Base-by-base conservation (phyloP, 352 stramenopile species). In the Phytophthora sp. region DNA sequence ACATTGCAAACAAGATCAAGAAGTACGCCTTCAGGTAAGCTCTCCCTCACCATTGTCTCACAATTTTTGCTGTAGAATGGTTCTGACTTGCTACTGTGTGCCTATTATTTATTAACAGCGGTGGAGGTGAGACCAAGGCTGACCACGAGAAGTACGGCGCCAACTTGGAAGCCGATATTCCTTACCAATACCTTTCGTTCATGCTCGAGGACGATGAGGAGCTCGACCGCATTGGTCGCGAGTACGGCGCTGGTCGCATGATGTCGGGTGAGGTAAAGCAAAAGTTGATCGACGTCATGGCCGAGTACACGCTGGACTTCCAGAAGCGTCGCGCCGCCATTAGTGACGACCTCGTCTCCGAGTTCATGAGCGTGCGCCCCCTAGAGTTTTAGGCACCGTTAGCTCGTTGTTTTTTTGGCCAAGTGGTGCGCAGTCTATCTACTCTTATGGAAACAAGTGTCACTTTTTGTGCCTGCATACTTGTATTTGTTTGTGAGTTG, bases 161-260 rank as follows among this genome's bases (percentile, higher is more conserved):
- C 27, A 98, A 99, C 82, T 77, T 99, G 30, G 95, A 99, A 27
- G 88, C 98, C 5, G 98, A 99, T 76, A 98, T 99, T 34, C 87
- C 95, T 34, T 99, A 98, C 76, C 97, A 99, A 83, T 99, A 98
- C 88, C 74, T 99, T 42, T 92, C 85, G 35, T 99, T 99, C 78
- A 99, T 99, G 81, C 83, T 99, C 39, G 97, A 99, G 64, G 97
- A 99, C 67, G 98, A 99, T 65, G 96, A 98, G 9, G 88, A 99
- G 76, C 84, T 99, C 45, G 87, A 74, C 20, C 76, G 88, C 49
- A 97, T 99, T 62, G 96, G 86, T 15, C 66, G 82, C n/a, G 93
- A 99, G 59, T 99, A 99, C 75, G 90, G 89, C 43, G 91, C 85
- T 15, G 98, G 98, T 30, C 92, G 84, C 39, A 98, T 98, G 66